Conservation (phyloP, 2,329 filamentous ascomycete genomes). For the Ceratocystis diversiconidia region DNA sequence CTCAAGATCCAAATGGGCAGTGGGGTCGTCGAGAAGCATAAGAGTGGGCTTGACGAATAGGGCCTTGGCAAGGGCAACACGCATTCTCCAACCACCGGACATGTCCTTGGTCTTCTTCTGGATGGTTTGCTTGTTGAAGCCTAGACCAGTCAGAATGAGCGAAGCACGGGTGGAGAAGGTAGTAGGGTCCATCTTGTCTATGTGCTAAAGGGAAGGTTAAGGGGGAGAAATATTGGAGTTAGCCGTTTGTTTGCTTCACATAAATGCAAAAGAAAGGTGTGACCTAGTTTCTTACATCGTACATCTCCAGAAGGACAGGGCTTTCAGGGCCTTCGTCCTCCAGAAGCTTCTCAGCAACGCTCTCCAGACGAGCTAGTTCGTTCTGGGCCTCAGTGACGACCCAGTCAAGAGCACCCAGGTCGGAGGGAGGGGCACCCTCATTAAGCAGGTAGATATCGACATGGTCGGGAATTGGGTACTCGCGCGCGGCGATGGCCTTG, state of each 20-base stretch:
- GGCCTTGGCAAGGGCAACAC: conserved; percentile 91
- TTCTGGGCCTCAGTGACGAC: conserved; percentile 88
- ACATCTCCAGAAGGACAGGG: conserved; percentile 80
- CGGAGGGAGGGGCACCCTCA: conserved; percentile 80
- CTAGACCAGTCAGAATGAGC: conserved; percentile 92
- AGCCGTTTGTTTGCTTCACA: conserved; percentile 15
- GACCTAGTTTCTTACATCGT: conserved; percentile 54
- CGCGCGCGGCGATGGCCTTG: conserved; percentile 84
- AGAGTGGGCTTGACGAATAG: conserved; percentile 97
- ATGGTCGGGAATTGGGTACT: conserved; percentile 91
- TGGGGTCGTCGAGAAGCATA: conserved; percentile 92
- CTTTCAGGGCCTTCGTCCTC: conserved; percentile 87
- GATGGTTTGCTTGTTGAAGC: conserved; percentile 97
- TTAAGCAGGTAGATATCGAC: conserved; percentile 98
- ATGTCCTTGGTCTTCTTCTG: conserved; percentile 99
- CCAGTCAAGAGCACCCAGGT: conserved; percentile 90
- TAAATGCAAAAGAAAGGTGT: conserved; percentile 5
- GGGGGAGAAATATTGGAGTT: conserved; percentile 18
- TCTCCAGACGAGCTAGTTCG: conserved; percentile 82
- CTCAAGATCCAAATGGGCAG: conserved; percentile 96
- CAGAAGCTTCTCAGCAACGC: conserved; percentile 73
- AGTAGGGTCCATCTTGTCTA: conserved; percentile 96
- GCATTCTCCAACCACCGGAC: conserved; percentile 99
- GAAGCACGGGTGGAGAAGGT: conserved; percentile 94
- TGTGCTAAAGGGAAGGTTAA: conserved; percentile 47